Conservation (phyloP, 106 monocot species). For the Platanthera zijinensis region DNA sequence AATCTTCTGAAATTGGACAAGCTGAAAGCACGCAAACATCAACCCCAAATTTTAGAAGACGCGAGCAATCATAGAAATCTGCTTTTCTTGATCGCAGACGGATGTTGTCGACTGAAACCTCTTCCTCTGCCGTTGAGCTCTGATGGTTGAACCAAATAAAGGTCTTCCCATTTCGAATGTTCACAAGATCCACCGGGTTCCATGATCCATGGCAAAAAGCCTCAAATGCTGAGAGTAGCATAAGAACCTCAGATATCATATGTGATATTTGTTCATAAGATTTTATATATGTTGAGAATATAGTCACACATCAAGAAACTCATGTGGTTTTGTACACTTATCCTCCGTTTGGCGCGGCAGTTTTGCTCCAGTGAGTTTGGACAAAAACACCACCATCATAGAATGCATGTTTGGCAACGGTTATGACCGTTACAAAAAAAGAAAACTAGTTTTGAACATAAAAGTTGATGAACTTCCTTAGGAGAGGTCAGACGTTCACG, state of each 20-base stretch:
- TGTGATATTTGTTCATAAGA: background rate
- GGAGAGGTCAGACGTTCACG: too few species aligned
- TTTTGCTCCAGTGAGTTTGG: too few species aligned
- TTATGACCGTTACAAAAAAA: too few species aligned
- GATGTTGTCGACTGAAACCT: slow-evolving; percentile 28
- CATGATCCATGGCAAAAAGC: slow-evolving; percentile 57
- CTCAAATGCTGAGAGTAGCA: slow-evolving; percentile 58
- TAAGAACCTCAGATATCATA: background rate
- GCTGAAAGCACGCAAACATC: slow-evolving; percentile 57
- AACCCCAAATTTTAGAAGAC: slow-evolving; percentile 33
- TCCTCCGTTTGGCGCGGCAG: too few species aligned
- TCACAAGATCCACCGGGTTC: slow-evolving; percentile 37
- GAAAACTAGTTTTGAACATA: too few species aligned
- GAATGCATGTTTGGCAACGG: too few species aligned
- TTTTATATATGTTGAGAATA: background rate
- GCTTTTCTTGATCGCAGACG: slow-evolving; percentile 61
- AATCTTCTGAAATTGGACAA: slow-evolving; percentile 22
- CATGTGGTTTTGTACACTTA: too few species aligned
- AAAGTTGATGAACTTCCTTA: too few species aligned
- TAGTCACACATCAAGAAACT: too few species aligned
- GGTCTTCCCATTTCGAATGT: slow-evolving; percentile 34
- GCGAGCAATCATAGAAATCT: slow-evolving; percentile 32
- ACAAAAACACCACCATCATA: too few species aligned
- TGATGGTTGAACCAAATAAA: slow-evolving; percentile 11
- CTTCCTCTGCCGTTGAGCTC: slow-evolving; percentile 20